Evolutionary conservation across 2,329 filamentous ascomycete genomes (phyloP).

Genomic region (Alternaria viburni): DNA sequence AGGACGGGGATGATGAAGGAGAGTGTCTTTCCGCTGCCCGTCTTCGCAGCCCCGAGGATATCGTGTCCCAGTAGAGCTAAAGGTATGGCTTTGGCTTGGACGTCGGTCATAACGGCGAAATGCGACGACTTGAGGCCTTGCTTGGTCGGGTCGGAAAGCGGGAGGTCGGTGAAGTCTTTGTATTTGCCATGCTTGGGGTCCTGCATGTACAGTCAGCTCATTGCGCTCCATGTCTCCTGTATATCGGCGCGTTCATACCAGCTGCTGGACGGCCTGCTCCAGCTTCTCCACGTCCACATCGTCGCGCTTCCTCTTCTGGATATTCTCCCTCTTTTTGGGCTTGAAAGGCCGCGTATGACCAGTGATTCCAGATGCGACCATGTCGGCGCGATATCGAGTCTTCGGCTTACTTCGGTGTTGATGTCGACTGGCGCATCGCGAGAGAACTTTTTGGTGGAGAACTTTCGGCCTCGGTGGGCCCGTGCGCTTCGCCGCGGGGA

Average conservation of each 20-base stretch:
- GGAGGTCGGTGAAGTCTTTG: slow-evolving; percentile 80
- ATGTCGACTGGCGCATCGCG: slow-evolving; percentile 16
- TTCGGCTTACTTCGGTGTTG: slow-evolving; percentile 2
- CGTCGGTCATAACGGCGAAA: slow-evolving; percentile 88
- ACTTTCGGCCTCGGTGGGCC: slow-evolving; percentile 8
- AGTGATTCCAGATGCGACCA: slow-evolving; percentile 45
- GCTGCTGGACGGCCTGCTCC: slow-evolving; percentile 51
- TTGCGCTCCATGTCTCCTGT: background rate
- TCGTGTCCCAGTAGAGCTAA: slow-evolving; percentile 84
- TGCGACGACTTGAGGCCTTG: slow-evolving; percentile 83
- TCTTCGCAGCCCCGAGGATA: slow-evolving; percentile 93
- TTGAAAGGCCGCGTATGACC: slow-evolving; percentile 57
- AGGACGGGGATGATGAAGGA: slow-evolving; percentile 91
- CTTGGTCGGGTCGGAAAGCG: slow-evolving; percentile 80
- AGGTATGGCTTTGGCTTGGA: slow-evolving; percentile 89
- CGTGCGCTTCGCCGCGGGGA: slow-evolving; percentile 35
- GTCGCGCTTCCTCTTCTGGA: slow-evolving; percentile 62
- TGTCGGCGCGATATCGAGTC: slow-evolving; percentile 22
- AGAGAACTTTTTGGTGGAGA: slow-evolving; percentile 36
- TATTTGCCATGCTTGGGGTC: slow-evolving; percentile 65
- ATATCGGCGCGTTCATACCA: slow-evolving; percentile 37
- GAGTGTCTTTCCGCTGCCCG: slow-evolving; percentile 92
- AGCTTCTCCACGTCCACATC: slow-evolving; percentile 57
- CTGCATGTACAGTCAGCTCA: slow-evolving; percentile 45
- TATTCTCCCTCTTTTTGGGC: slow-evolving; percentile 61